Percentiles rank a stretch among this genome's conserved stretches.
phyloP scores from a whole-genome alignment of 164 flowering plant species.

The Umbilicus rupestris region DNA sequence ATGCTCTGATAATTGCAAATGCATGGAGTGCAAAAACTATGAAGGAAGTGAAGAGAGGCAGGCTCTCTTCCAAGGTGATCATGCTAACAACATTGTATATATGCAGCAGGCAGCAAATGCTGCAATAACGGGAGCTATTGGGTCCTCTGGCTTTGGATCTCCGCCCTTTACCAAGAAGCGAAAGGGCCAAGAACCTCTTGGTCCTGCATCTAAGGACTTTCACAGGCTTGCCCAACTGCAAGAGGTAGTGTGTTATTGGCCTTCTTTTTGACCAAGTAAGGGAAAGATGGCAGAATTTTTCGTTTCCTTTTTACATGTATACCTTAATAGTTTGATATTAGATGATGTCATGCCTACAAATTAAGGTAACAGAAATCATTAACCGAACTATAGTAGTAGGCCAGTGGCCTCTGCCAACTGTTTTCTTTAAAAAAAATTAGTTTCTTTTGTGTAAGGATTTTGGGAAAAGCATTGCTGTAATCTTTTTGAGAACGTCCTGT shows the following conservation, averaged over 20 bases:
- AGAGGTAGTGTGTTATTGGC: constrained; percentile 35
- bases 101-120: constrained; percentile 98
- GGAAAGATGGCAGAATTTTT: too few species aligned
- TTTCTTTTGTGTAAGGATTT: too few species aligned
- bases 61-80: constrained; percentile 78
- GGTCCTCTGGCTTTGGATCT: constrained; percentile 82
- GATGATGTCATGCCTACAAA: too few species aligned
- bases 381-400: too few species aligned
- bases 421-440: too few species aligned
- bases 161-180: constrained; percentile 64
- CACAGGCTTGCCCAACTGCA: constrained; percentile 45
- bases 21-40: constrained; percentile 89
- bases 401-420: too few species aligned
- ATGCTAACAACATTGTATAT: constrained; percentile 47
- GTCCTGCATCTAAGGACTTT: constrained; percentile 22
- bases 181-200: constrained; percentile 58
- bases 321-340: too few species aligned
- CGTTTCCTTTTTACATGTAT: too few species aligned
- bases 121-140: constrained; percentile 93
- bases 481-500: too few species aligned
- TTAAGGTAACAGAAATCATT: too few species aligned
- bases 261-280: too few species aligned
- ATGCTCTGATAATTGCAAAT: constrained; percentile 94
- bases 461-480: too few species aligned
- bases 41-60: constrained; percentile 98